Conservation (phyloP, 1,284 basidiomycete genomes). For the Coniophora puteana region DNA sequence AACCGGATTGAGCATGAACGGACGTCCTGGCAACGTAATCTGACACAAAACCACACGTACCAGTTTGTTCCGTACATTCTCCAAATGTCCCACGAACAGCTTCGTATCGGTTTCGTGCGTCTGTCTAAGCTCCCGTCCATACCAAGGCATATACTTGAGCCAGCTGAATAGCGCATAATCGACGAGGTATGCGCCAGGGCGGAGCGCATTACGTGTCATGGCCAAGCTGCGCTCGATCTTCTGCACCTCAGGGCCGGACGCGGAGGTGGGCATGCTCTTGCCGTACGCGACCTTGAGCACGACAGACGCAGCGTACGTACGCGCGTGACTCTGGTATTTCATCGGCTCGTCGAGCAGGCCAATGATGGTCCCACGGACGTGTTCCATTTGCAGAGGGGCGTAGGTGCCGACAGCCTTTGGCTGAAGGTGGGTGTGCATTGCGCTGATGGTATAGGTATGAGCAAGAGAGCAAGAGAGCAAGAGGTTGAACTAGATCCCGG, state of each 20-base stretch:
- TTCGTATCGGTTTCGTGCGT: slow-evolving; percentile 33
- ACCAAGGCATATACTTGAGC: slow-evolving; percentile 32
- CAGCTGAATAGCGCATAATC: slow-evolving; percentile 27
- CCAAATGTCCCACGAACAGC: slow-evolving; percentile 30
- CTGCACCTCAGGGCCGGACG: slow-evolving; percentile 2
- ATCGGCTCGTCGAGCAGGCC: slow-evolving; percentile 37
- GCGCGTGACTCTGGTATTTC: slow-evolving; percentile 32
- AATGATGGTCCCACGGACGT: slow-evolving; percentile 33
- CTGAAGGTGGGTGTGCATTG: slow-evolving; percentile 38
- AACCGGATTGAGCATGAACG: slow-evolving; percentile 4
- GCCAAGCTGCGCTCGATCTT: background rate
- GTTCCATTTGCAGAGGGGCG: slow-evolving; percentile 32
- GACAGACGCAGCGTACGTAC: slow-evolving; percentile 27
- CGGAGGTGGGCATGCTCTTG: slow-evolving; percentile 11
- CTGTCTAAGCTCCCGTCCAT: slow-evolving; percentile 22
- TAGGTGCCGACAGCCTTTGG: slow-evolving; percentile 32
- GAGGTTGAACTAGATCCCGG: too few relatives aligned
- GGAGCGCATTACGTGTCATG: background rate
- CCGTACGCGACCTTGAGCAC: slow-evolving; percentile 14
- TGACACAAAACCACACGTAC: slow-evolving; percentile 18
- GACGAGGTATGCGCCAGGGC: slow-evolving; percentile 6
- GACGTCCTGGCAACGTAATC: background rate
- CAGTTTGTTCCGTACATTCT: slow-evolving; percentile 23
- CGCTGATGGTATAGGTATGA: slow-evolving; percentile 20
- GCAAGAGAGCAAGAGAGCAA: too few relatives aligned